phyloP scores from a whole-genome alignment of 345 rosid species.

The Eucalyptus decipiens region DNA sequence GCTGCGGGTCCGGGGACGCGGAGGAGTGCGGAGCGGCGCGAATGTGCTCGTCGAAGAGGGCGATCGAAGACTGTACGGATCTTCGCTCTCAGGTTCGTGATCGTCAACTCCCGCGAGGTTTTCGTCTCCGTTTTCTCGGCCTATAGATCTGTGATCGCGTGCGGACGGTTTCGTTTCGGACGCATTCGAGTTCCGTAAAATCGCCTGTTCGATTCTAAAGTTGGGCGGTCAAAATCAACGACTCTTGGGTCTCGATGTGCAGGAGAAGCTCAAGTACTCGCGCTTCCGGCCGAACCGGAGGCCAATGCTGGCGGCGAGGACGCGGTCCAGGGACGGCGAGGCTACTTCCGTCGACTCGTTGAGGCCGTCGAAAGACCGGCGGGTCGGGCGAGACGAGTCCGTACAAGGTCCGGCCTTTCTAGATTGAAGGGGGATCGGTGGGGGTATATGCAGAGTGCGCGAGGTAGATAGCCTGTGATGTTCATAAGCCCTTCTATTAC shows the following conservation, averaged over 20 bases:
- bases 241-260: not conserved
- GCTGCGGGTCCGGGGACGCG: not conserved
- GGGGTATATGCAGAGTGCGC: not conserved
- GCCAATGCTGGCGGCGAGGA: not conserved
- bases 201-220: not conserved
- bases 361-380: constrained; percentile 1
- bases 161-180: not conserved
- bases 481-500: not conserved
- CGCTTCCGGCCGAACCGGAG: not conserved
- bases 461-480: not conserved
- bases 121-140: not conserved
- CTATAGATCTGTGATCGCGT: not conserved
- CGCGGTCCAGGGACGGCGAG: not conserved
- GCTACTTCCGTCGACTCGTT: not conserved
- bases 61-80: constrained; percentile 4
- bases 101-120: not conserved
- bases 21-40: not conserved
- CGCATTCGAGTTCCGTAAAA: not conserved
- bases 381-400: not conserved
- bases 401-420: not conserved
- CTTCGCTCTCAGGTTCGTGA: constrained; percentile 13
- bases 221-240: not conserved
- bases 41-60: constrained; percentile 6
- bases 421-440: not conserved
- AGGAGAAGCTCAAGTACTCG: not conserved